Conservation (phyloP, 1,139 yeast genomes). For the Sugiyamaella castrensis region DNA sequence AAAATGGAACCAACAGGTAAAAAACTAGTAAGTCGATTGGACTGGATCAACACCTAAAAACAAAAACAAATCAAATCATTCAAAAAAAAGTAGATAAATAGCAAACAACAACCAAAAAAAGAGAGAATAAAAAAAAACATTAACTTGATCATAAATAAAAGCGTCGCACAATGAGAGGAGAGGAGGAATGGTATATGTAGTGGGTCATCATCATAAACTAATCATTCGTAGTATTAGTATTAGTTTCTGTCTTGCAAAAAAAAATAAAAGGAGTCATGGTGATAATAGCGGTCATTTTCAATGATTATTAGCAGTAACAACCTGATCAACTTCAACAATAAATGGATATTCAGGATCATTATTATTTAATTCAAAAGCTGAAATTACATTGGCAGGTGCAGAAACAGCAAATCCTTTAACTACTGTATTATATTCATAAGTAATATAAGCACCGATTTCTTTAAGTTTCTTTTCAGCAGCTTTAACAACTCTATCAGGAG, state of each 20-base stretch:
- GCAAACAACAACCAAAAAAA: no score
- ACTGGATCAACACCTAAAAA: no score
- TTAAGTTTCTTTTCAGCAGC: constrained; percentile 35
- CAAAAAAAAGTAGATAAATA: no score
- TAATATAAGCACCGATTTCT: constrained; percentile 40
- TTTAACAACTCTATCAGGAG: constrained; percentile 37
- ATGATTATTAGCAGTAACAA: constrained; percentile 14
- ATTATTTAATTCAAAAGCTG: constrained; percentile 26
- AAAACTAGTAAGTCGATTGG: no score
- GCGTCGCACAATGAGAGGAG: neutral
- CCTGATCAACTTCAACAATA: constrained; percentile 41
- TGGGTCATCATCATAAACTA: no score
- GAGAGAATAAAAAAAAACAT: no score
- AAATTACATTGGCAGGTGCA: constrained; percentile 32
- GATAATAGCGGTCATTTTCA: neutral
- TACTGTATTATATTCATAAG: constrained; percentile 42
- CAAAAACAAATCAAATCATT: no score
- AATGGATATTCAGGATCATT: constrained; percentile 39
- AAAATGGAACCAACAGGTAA: no score
- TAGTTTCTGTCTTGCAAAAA: no score
- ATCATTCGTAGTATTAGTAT: no score
- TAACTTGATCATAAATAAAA: no score
- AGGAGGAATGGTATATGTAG: constrained; percentile 1
- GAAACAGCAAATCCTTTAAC: constrained; percentile 43
- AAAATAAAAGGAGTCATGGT: neutral